Evolutionary conservation across 2,329 filamentous ascomycete species (phyloP), one percentile per base, ranked within the genome.

Genomic region (Fusarium fracticaudum): DNA sequence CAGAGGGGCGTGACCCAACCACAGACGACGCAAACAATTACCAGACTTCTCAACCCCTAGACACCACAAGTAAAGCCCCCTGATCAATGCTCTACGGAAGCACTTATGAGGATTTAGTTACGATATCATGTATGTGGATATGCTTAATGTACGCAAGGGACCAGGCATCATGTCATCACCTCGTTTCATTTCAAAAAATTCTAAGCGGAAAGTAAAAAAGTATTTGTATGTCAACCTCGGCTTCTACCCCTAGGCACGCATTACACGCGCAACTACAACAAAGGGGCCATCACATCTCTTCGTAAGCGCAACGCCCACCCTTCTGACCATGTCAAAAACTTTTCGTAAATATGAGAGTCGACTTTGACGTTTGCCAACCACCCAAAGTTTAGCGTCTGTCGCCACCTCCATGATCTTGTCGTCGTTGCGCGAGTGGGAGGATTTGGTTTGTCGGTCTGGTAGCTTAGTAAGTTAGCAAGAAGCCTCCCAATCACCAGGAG

Each of bases 341-440:
- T 88, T 89, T 88, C 80, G 84, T 85, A 87, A 85, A 88, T 86
- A 86, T 83, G 85, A 87, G 85, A 86, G 85, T 85, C 84, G 85
- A 84, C 82, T 81, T 82, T 82, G 82, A 85, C 84, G 84, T 83
- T 83, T 82, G 84, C 85, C 82, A 83, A 83, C 83, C 84, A 82
- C 80, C 79, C 78, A 80, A 81, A 82, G 81, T 80, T 83, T 81
- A 81, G 83, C 82, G 82, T 81, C 80, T 79, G 80, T 80, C 81
- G 83, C 83, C 81, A 83, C 82, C 83, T 84, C 83, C 82, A 83
- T 83, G 82, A 82, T 81, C 81, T 83, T 82, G 81, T 83, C 82
- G 75, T 77, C 80, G 80, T 77, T 79, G 75, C 76, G 79, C 79
- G 79, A 77, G 79, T 73, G 78, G 76, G 78, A 78, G 78, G 77